Base-by-base conservation (phyloP, 352 stramenopile species). In the Phytophthora tubulina region DNA sequence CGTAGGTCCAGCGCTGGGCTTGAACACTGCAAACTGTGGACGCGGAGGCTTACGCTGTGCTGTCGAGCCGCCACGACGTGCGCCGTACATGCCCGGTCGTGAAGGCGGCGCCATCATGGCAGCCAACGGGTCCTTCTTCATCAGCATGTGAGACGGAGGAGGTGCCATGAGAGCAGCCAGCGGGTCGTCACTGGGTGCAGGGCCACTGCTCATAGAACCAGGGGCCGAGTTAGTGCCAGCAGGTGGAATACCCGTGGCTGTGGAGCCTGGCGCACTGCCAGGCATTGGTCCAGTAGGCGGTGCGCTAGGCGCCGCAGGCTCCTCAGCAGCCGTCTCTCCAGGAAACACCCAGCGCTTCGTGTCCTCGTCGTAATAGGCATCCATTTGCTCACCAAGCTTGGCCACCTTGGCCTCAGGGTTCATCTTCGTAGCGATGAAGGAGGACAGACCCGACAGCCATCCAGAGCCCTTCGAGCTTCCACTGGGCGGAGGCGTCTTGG, bases 271-370 rank as follows among this genome's bases (percentile, higher is more conserved):
- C 7, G 72, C 84, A 45, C 81, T 94, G 45, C 78, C 80, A 35
- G 85, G 81, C 41, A 90, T 48, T 14, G 86, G 85, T 5, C 85
- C 88, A 9, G 63, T 95, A 1, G 90, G 90, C 9, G 90, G 90
- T 1, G 89, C 87, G 14, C 83, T 92, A 10, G 88, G 89, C 61
- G 85, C 88, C 11, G 73, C 32, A 4, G 78, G 67, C 63, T 95
- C 88, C 21, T 94, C 89, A 2, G 76, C 51, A n/a, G 82, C 75
- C 1, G 78, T 81, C 76, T 95, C 90, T 27, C 85, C 90, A 44
- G 90, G 90, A 70, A 97, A 96, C 6, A 97, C 80, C 90, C 90
- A 97, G n/a, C 89, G 81, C 72, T 97, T 94, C 45, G 85, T 82
- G 33, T 92, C 74, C 63, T 97, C 76, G 64, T 93, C 87, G 51